Conservation (phyloP, 2,329 filamentous ascomycete species). For the Fusarium buxicola region DNA sequence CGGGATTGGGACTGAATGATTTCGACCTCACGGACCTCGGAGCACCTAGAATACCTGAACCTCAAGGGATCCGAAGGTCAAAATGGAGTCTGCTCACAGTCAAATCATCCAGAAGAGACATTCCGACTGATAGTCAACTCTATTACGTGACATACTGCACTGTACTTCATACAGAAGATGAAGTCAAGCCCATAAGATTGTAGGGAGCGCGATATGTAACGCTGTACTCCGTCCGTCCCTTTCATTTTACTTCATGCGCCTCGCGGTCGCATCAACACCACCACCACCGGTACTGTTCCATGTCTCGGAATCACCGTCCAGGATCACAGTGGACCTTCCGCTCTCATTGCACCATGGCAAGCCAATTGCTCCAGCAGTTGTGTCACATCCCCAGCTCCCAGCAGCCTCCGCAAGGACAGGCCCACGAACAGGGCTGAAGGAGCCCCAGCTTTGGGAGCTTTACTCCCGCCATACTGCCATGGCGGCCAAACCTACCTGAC, state of each 20-base stretch:
- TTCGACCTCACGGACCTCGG: neutral
- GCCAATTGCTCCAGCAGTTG: neutral
- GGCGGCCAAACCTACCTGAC: constrained; percentile 1
- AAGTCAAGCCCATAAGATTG: too few species aligned
- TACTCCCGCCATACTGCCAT: constrained; percentile 3
- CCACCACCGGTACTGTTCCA: constrained; percentile 6
- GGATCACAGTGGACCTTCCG: neutral
- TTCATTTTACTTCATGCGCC: constrained; percentile 6
- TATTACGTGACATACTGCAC: too few species aligned
- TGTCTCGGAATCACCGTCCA: constrained; percentile 3
- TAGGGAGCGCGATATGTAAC: too few species aligned
- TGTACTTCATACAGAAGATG: too few species aligned
- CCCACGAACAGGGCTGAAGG: constrained; percentile 8
- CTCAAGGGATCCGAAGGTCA: neutral
- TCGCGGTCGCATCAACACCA: constrained; percentile 1
- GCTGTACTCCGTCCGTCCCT: neutral
- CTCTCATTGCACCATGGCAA: constrained; percentile 2
- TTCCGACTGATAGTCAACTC: too few species aligned
- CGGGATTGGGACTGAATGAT: neutral
- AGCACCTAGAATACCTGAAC: too few species aligned
- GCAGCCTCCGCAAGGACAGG: constrained; percentile 6
- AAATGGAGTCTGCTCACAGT: too few species aligned
- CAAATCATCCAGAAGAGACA: too few species aligned
- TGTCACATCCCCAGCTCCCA: constrained; percentile 3
- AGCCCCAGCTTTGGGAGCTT: constrained; percentile 3